Percentiles rank a stretch among this genome's conserved stretches.
Conservation (phyloP, 2,329 filamentous ascomycete species). For the Colletotrichum orbiculare region DNA sequence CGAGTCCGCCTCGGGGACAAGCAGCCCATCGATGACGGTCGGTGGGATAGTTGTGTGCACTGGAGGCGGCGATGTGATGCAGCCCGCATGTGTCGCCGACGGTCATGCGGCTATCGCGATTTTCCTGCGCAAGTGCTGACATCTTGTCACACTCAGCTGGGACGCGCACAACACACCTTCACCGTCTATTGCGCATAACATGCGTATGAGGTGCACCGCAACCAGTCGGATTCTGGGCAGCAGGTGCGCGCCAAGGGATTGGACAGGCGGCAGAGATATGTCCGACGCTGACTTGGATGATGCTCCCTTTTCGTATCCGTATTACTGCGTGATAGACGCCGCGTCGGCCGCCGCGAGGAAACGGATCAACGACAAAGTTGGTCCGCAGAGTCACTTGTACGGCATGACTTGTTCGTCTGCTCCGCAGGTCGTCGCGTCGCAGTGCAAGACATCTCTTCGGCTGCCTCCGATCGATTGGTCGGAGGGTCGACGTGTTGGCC, state of each 20-base stretch:
- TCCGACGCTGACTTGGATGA: too few relatives aligned
- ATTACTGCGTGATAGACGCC: constrained; percentile 5
- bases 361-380: background rate
- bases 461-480: constrained; percentile 26
- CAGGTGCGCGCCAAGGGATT: too few relatives aligned
- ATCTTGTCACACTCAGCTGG: constrained; percentile 22
- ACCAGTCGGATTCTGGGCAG: background rate
- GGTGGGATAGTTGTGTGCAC: too few relatives aligned
- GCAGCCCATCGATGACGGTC: too few relatives aligned
- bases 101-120: constrained; percentile 33
- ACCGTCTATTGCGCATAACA: constrained; percentile 20
- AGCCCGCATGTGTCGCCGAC: constrained; percentile 23
- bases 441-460: constrained; percentile 4
- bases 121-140: constrained; percentile 36
- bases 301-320: too few relatives aligned
- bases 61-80: constrained; percentile 17
- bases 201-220: background rate
- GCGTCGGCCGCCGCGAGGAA: background rate
- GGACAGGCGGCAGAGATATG: too few relatives aligned
- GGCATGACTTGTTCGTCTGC: background rate
- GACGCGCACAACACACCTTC: constrained; percentile 30
- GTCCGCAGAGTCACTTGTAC: background rate
- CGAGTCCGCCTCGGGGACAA: too few relatives aligned
- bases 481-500: constrained; percentile 22
- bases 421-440: constrained; percentile 14